Evolutionary conservation across 441 rosid genomes (phyloP), one percentile per base, ranked within the genome.

Genomic region (Euphorbia neoarborescens): DNA sequence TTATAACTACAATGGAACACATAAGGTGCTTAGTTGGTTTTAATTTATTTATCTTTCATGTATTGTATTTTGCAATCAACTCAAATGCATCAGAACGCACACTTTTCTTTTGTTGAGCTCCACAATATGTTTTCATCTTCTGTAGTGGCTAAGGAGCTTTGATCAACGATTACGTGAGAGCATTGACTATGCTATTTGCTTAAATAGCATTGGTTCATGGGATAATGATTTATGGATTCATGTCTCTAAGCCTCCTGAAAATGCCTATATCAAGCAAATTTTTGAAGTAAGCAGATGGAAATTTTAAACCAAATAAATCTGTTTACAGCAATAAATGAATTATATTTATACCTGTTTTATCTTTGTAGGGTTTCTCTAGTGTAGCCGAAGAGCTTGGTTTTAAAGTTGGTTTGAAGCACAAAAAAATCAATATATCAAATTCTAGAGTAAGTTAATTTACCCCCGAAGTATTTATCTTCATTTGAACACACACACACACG

Each of bases 131-230:
- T 69, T 13, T 62, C 78, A 62, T 72, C 37, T 70, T 77, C 65
- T 84, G 82, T 82, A 94, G 99, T 94, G 99, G 99, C 89, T 94
- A 79, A 82, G 86, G 77, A 94, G 95, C 85, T 88, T 94, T 80
- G 99, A 94, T 81, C 99, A 94, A 76, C 94, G 96, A 62, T 70
- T 89, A 82, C 94, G 94, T 71, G 99, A 94, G 88, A 89, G 91
- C 79, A 87, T 94, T 71, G 99, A 94, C 79, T 91, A 91, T 84
- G 99, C 99, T 70, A 86, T 94, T 76, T 94, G 99, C 85, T 84
- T 91, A 76, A 94, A 94, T 85, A 94, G 90, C 71, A 75, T 94
- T 81, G 97, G 96, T 50, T 90, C 96, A 63, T 85, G 90, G 96
- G 85, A 89, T 66, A 76, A 79, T 68, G 85, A 88, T 74, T 76